Percentiles rank a stretch among this genome's conserved stretches.
Evolutionary conservation across 768 basidiomycete genomes (phyloP).

Genomic region (Suillus cothurnatus): DNA sequence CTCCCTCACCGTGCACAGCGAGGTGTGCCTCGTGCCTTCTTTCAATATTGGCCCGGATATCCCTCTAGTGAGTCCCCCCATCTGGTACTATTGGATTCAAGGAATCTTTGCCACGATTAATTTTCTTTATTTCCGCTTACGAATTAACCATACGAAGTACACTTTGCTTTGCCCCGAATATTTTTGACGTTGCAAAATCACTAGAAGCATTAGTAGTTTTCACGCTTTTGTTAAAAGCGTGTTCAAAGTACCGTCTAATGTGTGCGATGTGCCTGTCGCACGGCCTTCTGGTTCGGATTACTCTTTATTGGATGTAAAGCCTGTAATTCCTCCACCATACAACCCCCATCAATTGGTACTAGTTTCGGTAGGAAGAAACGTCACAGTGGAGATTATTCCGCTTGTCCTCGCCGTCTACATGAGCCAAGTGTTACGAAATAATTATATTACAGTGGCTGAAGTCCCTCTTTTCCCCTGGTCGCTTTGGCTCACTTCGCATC

Average conservation of each 20-base stretch:
- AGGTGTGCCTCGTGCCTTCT: slow-evolving; percentile 27
- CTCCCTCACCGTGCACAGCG: slow-evolving; percentile 17
- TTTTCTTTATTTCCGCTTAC: background rate
- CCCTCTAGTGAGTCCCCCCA: background rate
- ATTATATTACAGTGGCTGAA: slow-evolving; percentile 30
- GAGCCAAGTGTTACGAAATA: slow-evolving; percentile 34
- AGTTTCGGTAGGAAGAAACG: slow-evolving; percentile 15
- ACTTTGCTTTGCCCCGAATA: background rate
- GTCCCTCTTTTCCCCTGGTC: slow-evolving; percentile 2
- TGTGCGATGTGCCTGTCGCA: slow-evolving; percentile 3
- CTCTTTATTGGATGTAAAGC: background rate
- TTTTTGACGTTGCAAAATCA: background rate
- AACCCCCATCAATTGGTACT: slow-evolving; percentile 10
- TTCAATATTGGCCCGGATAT: background rate
- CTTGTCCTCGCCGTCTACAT: slow-evolving; percentile 21
- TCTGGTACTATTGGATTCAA: too few species aligned
- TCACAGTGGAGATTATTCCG: slow-evolving; percentile 14
- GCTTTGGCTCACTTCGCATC: slow-evolving; percentile 14
- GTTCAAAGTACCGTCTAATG: background rate
- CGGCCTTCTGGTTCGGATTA: background rate
- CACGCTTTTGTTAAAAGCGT: background rate
- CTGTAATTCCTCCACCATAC: background rate
- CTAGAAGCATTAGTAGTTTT: background rate
- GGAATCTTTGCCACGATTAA: background rate
- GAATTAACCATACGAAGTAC: background rate